A percentile compares a stretch with the other conserved stretches of the same genome.
Conservation (phyloP, 345 rosid species). For the Rubroshorea leprosula region DNA sequence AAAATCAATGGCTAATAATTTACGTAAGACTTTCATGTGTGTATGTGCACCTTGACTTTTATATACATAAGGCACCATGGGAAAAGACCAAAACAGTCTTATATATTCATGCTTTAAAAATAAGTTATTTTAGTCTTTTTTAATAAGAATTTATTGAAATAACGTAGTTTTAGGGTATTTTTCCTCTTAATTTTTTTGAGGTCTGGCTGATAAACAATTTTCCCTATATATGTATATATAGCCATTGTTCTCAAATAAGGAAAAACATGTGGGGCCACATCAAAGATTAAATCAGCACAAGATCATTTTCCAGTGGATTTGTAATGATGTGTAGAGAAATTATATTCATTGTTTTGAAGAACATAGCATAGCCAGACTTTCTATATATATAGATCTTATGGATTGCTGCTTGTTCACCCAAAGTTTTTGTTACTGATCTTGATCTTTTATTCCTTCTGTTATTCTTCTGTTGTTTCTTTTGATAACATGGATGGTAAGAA, state of each 20-base stretch:
- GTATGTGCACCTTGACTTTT: no score
- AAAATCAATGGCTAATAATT: no score
- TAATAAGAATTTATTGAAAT: no score
- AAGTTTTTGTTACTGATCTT: background rate
- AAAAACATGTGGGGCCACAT: slow-evolving; percentile 28
- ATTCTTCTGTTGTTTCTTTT: background rate
- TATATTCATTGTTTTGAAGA: slow-evolving; percentile 3
- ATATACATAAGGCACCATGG: no score
- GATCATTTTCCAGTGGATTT: slow-evolving; percentile 15
- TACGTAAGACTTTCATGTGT: no score
- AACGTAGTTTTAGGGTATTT: no score
- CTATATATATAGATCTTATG: slow-evolving; percentile 29
- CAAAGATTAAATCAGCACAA: slow-evolving; percentile 23
- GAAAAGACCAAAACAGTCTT: background rate
- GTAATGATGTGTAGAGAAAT: slow-evolving; percentile 14
- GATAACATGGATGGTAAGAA: slow-evolving; percentile 47
- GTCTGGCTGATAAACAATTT: no score
- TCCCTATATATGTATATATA: background rate
- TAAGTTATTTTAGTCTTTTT: no score
- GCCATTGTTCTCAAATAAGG: slow-evolving; percentile 16
- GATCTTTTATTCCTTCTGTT: slow-evolving; percentile 1
- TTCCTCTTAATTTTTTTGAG: no score
- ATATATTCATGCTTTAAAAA: no score
- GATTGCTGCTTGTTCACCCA: slow-evolving; percentile 4
- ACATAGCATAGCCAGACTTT: background rate